phyloP scores from a whole-genome alignment of 148 eudicot genomes.

The Dianthus caryophyllus region DNA sequence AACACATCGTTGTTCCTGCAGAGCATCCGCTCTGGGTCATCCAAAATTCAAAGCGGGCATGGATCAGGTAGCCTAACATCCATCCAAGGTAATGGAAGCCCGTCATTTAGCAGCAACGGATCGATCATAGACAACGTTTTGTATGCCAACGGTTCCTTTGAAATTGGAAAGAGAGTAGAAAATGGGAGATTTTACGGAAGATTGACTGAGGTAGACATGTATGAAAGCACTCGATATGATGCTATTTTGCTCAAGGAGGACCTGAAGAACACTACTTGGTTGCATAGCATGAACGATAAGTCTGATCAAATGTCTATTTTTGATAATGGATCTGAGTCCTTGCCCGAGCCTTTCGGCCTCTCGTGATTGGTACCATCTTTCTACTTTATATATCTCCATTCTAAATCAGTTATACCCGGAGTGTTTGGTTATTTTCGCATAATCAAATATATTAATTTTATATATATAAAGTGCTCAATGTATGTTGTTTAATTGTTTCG shows the following conservation, averaged over 20 bases:
- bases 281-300: constrained; percentile 72
- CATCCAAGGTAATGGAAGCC: constrained; percentile 45
- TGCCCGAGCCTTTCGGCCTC: constrained; percentile 87
- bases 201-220: constrained; percentile 58
- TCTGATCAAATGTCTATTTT: constrained; percentile 69
- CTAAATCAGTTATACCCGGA: constrained; percentile 12
- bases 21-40: constrained; percentile 69
- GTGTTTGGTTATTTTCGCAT: constrained; percentile 15
- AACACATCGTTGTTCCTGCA: constrained; percentile 82
- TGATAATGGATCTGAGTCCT: constrained; percentile 72
- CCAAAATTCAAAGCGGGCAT: constrained; percentile 43
- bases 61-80: constrained; percentile 45
- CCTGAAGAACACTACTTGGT: constrained; percentile 79
- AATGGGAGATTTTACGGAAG: constrained; percentile 50
- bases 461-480: constrained; percentile 14
- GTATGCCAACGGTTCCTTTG: constrained; percentile 39
- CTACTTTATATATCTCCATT: neutral
- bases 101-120: constrained; percentile 37
- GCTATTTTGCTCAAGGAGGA: constrained; percentile 85
- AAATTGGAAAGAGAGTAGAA: constrained; percentile 52
- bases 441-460: constrained; percentile 11
- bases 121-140: constrained; percentile 38
- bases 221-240: constrained; percentile 91
- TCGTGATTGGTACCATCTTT: constrained; percentile 36
- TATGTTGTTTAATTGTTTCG: too few species aligned